Conservation (phyloP, 306 rosid genomes). For the Carpinus viminea region DNA sequence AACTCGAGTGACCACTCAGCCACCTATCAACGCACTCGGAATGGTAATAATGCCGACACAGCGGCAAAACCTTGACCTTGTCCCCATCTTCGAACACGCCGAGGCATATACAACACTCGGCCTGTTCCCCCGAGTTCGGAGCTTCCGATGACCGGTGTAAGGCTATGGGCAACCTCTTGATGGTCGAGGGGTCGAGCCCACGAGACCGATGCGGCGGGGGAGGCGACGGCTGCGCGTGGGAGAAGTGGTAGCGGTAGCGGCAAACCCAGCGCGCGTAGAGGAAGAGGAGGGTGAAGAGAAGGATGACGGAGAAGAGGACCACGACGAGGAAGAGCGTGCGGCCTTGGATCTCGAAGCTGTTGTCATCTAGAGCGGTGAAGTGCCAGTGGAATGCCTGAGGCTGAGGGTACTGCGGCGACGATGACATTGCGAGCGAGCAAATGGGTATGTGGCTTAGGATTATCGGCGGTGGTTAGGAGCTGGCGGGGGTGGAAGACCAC, state of each 20-base stretch:
- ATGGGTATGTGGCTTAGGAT: not conserved
- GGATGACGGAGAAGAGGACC: constrained; percentile 54
- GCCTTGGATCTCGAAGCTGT: constrained; percentile 59
- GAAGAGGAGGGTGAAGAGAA: constrained; percentile 52
- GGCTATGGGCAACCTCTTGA: constrained; percentile 53
- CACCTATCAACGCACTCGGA: constrained; percentile 82
- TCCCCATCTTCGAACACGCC: constrained; percentile 69
- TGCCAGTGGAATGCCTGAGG: constrained; percentile 52
- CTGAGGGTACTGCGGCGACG: constrained; percentile 37
- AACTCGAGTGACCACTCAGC: constrained; percentile 66
- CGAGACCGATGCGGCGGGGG: constrained; percentile 15
- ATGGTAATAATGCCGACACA: constrained; percentile 67
- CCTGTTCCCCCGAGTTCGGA: constrained; percentile 27
- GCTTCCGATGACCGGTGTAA: constrained; percentile 37
- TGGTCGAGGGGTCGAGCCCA: constrained; percentile 49
- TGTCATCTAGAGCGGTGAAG: constrained; percentile 63
- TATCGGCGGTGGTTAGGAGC: not conserved
- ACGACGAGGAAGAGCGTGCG: constrained; percentile 65
- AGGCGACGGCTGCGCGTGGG: constrained; percentile 31
- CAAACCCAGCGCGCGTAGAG: constrained; percentile 80
- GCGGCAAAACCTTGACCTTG: constrained; percentile 74
- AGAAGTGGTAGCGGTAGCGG: constrained; percentile 39
- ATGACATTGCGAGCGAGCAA: not conserved
- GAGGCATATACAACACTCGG: constrained; percentile 82
- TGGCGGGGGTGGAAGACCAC: not conserved